These are phyloP conservation scores for Balakata baccata DNA, from an alignment of 345 rosid genomes.

Conservation along the genomic window DNA sequence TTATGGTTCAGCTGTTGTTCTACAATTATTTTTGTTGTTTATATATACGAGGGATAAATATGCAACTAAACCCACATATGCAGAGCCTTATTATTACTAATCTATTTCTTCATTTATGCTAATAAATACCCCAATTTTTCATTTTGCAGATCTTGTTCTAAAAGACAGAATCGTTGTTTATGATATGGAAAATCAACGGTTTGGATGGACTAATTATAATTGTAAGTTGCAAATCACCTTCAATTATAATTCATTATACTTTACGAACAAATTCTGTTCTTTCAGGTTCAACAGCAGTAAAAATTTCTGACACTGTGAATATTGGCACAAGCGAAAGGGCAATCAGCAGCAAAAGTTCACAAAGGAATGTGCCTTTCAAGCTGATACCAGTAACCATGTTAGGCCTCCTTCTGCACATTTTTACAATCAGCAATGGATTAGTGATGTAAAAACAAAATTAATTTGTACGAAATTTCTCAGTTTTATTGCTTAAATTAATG, in stretches of 20 bases:
- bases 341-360: constrained; percentile 39
- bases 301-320: constrained; percentile 57
- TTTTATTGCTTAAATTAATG: neutral
- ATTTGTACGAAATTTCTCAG: constrained; percentile 12
- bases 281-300: constrained; percentile 67
- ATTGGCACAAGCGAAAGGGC: constrained; percentile 67
- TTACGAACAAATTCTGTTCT: neutral
- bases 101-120: too few species aligned
- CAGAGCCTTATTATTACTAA: too few species aligned
- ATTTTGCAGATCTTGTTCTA: constrained; percentile 66
- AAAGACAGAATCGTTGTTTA: constrained; percentile 86
- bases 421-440: constrained; percentile 21
- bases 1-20: too few species aligned
- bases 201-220: constrained; percentile 86
- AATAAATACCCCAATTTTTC: neutral
- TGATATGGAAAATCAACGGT: constrained; percentile 70
- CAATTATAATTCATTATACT: neutral
- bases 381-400: constrained; percentile 16
- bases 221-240: constrained; percentile 48
- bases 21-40: too few species aligned
- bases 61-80: too few species aligned
- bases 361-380: constrained; percentile 12
- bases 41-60: too few species aligned
- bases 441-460: constrained; percentile 13
- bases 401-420: constrained; percentile 28